Base-by-base conservation (phyloP, 306 rosid species). In the Cicer bijugum region DNA sequence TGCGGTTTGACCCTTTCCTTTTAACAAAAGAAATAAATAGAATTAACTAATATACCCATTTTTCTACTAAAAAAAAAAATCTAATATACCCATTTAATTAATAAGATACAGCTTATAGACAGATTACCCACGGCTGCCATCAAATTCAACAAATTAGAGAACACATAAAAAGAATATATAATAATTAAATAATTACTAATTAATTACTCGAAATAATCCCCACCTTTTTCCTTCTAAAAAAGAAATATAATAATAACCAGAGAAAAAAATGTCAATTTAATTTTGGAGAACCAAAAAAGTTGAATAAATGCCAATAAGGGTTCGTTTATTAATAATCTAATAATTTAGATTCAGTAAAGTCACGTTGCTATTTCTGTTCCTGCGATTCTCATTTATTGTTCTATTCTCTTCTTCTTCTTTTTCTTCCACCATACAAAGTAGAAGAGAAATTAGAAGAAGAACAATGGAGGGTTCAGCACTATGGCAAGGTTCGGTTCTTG, bases 401-500 rank as follows among this genome's bases (percentile, higher is more conserved):
- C 35, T 28, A 3, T 39, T 45, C 7, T 20, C 4, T 58, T n/a
- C 33, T 40, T 12, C 65, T 58, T 23, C 28, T 40, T 55, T 17
- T 69, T 7, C 33, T 23, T 2, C 12, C 33, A 59, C 75, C 5
- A 9, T 28, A 40, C 37, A 42, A 55, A 70, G 63, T 17, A 75
- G 52, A 62, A 73, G 2, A 69, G 56, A 50, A 8, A 50, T n/a
- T n/a, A 14, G 19, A 50, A 50, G 5, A 33, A n/a, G 7, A 64
- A 6, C 4, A 77, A 94, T 90, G 96, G 97, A 89, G 75, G 74
- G 35, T 78, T 63, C 82, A 43, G 83, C 84, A 45, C 74, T 79
- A 69, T 91, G 97, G 96, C 97, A 95, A 71, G 86, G 86, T 67
- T 79, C 89, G 63, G 75, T 86, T 45, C 78, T 95, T 5, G 90